Conservation (phyloP, 169 alveolate genomes). For the Plasmodium cynomolgi region DNA sequence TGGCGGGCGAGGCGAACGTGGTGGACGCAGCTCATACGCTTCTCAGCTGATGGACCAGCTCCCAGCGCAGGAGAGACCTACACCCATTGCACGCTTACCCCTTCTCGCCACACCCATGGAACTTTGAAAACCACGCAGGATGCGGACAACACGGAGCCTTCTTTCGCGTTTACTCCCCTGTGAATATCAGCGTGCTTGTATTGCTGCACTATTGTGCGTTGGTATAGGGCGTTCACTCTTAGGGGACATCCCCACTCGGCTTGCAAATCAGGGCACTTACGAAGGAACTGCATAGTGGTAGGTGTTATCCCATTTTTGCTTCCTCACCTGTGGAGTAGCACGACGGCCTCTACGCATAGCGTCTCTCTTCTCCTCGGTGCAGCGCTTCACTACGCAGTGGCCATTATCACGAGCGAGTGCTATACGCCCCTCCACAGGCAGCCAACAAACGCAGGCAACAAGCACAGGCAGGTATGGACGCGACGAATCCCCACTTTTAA, state of each 20-base stretch:
- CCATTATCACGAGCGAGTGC: neutral
- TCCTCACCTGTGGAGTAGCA: neutral
- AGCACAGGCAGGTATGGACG: neutral
- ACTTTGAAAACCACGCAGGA: neutral
- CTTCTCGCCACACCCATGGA: too few relatives aligned
- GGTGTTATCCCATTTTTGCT: neutral
- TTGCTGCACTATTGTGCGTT: neutral
- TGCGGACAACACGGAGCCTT: neutral
- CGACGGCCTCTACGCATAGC: neutral
- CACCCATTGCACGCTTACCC: too few relatives aligned
- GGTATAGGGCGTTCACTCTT: neutral
- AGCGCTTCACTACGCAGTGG: neutral
- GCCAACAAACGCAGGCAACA: neutral
- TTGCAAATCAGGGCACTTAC: neutral
- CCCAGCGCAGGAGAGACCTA: too few relatives aligned
- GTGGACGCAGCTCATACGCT: neutral
- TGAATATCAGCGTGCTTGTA: neutral
- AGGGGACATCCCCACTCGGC: neutral
- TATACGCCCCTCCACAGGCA: neutral
- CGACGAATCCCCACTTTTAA: neutral
- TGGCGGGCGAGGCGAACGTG: neutral
- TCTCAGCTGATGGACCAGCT: neutral
- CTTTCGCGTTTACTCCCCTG: neutral
- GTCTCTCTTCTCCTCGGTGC: neutral
- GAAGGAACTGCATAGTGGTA: neutral